Evolutionary conservation across 257 asterid genomes (phyloP).

Genomic region (Capsicum pubescens): DNA sequence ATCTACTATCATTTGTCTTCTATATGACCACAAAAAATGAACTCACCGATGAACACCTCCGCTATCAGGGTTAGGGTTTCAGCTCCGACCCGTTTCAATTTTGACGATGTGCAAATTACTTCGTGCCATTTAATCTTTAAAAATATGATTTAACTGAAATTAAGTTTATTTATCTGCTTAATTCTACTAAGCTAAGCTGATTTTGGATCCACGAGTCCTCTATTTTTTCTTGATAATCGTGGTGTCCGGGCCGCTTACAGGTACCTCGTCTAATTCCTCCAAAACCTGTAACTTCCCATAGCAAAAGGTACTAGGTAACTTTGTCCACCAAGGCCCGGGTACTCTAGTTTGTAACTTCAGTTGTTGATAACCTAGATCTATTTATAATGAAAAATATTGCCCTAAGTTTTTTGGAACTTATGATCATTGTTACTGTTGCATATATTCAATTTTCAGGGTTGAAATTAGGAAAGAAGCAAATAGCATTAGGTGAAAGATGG

Average conservation of each 20-base stretch:
- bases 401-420: neutral
- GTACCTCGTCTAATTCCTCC: too few relatives aligned
- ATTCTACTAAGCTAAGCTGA: neutral
- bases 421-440: neutral
- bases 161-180: neutral
- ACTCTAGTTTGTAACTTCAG: too few relatives aligned
- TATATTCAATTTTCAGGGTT: conserved; percentile 41
- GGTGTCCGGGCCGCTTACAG: too few relatives aligned
- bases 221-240: neutral
- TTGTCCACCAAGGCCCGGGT: too few relatives aligned
- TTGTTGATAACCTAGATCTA: too few relatives aligned
- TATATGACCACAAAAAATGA: neutral
- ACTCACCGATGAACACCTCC: neutral
- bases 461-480: conserved; percentile 13
- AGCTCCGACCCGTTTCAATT: neutral
- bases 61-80: neutral
- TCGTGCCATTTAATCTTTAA: neutral
- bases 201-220: neutral
- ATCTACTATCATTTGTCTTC: neutral
- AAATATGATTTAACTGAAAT: neutral
- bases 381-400: neutral
- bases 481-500: conserved; percentile 45
- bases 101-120: conserved; percentile 11
- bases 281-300: too few relatives aligned
- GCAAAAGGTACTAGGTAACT: too few relatives aligned